A percentile compares a stretch with the other conserved stretches of the same genome.
Evolutionary conservation across 208 protist species (phyloP).

Genomic region (Leishmania tarentolae): DNA sequence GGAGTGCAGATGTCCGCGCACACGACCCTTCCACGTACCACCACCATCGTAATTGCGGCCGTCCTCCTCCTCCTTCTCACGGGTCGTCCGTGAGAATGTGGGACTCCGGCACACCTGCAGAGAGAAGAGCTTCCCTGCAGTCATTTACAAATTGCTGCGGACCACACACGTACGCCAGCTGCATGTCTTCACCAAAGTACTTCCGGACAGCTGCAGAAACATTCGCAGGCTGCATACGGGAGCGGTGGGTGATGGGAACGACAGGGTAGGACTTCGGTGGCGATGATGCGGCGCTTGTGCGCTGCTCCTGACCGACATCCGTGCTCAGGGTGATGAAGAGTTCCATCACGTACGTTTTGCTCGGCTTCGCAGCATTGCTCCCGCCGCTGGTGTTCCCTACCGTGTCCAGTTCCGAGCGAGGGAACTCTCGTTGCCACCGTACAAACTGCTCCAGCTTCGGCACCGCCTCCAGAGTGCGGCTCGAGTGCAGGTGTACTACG

Average conservation of each 20-base stretch:
- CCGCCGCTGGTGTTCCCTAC: not conserved
- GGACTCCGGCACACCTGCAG: slow-evolving; percentile 47
- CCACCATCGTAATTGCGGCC: too few relatives aligned
- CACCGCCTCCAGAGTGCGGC: slow-evolving; percentile 47
- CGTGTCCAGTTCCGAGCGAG: slow-evolving; percentile 1
- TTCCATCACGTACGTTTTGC: slow-evolving; percentile 35
- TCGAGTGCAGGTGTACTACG: slow-evolving; percentile 82
- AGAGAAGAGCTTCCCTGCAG: slow-evolving; percentile 45
- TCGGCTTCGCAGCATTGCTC: not conserved
- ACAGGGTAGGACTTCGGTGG: not conserved
- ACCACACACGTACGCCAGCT: slow-evolving; percentile 74
- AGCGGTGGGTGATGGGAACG: slow-evolving; percentile 33
- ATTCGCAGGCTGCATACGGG: slow-evolving; percentile 37
- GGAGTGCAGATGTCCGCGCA: not conserved
- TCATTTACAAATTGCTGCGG: slow-evolving; percentile 53
- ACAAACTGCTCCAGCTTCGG: slow-evolving; percentile 49
- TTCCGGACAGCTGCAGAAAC: slow-evolving; percentile 36
- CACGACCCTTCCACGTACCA: not conserved
- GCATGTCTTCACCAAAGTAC: slow-evolving; percentile 42
- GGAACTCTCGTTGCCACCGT: slow-evolving; percentile 40
- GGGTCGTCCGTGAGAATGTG: slow-evolving; percentile 70
- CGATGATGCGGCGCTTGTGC: not conserved
- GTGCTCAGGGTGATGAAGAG: slow-evolving; percentile 20
- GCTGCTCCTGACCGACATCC: not conserved
- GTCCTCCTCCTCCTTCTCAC: slow-evolving; percentile 8